Base-by-base conservation (phyloP, 1,139 yeast genomes). In the Lipomyces yarrowii region DNA sequence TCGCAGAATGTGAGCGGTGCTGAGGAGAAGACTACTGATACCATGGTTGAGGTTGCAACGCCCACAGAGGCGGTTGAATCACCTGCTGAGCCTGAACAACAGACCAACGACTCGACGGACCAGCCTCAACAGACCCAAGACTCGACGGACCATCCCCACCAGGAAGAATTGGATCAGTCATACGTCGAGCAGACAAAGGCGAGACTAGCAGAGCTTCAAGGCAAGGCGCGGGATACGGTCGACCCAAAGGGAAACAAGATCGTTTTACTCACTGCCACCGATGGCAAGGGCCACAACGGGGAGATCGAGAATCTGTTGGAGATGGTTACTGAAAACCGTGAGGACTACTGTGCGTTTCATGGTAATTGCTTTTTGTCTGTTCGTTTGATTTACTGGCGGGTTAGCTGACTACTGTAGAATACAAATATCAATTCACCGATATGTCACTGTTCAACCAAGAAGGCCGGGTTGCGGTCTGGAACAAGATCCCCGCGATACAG, bases 291-390 rank as follows among this genome's bases (percentile, higher is more conserved):
- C 21, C 70, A 70, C 57, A 68, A 73, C 46, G 62, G 69, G 11
- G 72, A 68, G n/a, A 74, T 72, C 53, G 64, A 67, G 10, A 73
- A 74, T 57, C 65, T 73, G 3, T 62, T 73, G n/a, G 63, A 70
- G n/a, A 71, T 68, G 72, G 74, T 76, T 37, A 67, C 71, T 35
- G 65, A 70, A 55, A 77, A 77, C 68, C 74, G 80, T 30, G 71
- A 72, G 26, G 77, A 75, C 56, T 77, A 77, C 65, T 72, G 77
- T 48, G 68, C 69, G 33, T 69, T 68, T 64, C 79, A 77, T 57
- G 76, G 77, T 64, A 64, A 10, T 32, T 2, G 5, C 23, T 51
- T n/a, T n/a, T n/a, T 30, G 62, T 30, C 23, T 30, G 5, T 21
- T n/a, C 13, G 13, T 32, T 33, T 30, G 23, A 18, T 39, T 26